Base-by-base conservation (phyloP, 164 flowering plant genomes). In the Cinnamomum micranthum region DNA sequence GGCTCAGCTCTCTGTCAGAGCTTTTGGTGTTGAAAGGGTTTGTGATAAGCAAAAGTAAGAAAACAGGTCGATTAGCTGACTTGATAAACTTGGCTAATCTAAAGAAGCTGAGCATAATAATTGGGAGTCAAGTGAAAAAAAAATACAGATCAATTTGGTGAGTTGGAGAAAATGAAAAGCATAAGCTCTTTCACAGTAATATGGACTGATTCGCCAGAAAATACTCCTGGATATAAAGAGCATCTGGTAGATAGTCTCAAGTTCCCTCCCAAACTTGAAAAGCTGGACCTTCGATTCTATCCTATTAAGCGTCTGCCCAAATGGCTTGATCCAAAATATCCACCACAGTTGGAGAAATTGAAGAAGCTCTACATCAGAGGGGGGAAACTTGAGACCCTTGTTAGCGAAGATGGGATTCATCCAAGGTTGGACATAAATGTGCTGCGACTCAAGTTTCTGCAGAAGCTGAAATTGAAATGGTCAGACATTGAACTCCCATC, bases 11-110 rank as follows among this genome's bases (percentile, higher is more conserved):
- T 17, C 85, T 88, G 2, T 28, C 73, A 0, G 20, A 82, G 20
- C 82, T 88, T 15, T 52, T 69, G 75, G 87, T 88, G 60, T 81
- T 88, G 0, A 88, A 86, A 71, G 91, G 91, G 25, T 86, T 88
- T 70, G 82, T 85, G 31, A 55, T 88, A 0, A 63, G 41, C 2
- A 3, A 20, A 0, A 66, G 25, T 10, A 25, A 71, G 17, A 75
- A 50, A 6, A 17, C 80, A 0, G 78, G 85, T 68, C 73, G 24
- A 2, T 67, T 88, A 63, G 41, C 2, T 0, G 83, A 84, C 50
- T 59, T 88, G 50, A 13, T 13, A 13, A 63, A 13, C 2, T 50
- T 86, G 75, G 24, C 17, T 24, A 67, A 75, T 15, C 78, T 88
- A n/a, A 73, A 75, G 25, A 85, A 84, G 65, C 24, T 86, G 55